Evolutionary conservation across 306 rosid genomes (phyloP).

Genomic region (Leucaena leucocephala): DNA sequence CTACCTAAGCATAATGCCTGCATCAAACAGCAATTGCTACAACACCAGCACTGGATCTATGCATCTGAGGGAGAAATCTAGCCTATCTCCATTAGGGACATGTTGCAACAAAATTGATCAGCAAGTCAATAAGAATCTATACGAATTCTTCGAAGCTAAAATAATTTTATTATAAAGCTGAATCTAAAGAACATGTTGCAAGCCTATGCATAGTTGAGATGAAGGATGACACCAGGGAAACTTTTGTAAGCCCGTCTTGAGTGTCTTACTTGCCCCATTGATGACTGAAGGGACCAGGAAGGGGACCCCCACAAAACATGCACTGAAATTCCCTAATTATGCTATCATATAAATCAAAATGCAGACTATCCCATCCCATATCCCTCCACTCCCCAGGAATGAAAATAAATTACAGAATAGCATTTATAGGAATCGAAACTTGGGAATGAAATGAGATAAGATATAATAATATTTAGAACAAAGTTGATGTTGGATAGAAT

Average conservation of each 20-base stretch:
- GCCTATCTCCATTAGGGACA: background rate
- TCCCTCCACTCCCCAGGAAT: background rate
- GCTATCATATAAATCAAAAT: background rate
- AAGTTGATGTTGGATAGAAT: constrained; percentile 4
- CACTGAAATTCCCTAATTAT: no score
- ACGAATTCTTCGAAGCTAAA: background rate
- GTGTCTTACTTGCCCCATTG: background rate
- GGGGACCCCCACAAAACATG: background rate
- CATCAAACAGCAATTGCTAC: constrained; percentile 18
- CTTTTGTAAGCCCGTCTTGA: background rate
- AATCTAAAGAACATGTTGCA: background rate
- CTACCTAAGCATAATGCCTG: constrained; percentile 5
- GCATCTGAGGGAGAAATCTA: constrained; percentile 19
- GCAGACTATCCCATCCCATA: background rate
- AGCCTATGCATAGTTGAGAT: background rate
- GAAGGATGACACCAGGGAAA: background rate
- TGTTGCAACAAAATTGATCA: background rate
- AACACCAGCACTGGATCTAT: constrained; percentile 25
- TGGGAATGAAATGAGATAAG: constrained; percentile 14
- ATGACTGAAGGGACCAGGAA: background rate
- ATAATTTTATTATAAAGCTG: background rate
- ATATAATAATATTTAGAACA: background rate
- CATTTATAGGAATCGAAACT: constrained; percentile 14
- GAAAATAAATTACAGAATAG: constrained; percentile 8
- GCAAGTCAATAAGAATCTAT: background rate